Base-by-base conservation (phyloP, 2,329 filamentous ascomycete species). In the Fusarium nanum region DNA sequence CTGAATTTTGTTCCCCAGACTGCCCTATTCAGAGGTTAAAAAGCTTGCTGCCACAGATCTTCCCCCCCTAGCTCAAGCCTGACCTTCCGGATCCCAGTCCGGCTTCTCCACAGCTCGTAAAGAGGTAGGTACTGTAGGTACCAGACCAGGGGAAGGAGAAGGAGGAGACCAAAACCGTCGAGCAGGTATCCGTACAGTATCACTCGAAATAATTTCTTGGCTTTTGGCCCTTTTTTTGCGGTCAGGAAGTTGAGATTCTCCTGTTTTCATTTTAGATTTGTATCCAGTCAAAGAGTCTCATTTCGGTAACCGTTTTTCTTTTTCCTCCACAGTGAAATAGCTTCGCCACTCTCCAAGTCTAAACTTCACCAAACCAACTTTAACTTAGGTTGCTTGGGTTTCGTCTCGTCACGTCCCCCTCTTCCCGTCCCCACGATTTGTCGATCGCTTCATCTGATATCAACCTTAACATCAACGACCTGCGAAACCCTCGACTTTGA, bases 201-300 rank as follows among this genome's bases (percentile, higher is more conserved):
- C 65, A 59, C 60, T 68, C 56, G 64, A 64, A 55, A 64, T 64
- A 50, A 60, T 68, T 56, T 57, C 68, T 70, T 70, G 68, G 63
- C 68, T 45, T 52, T 66, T 45, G 47, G 28, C 60, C 56, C 44
- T 53, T 42, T 65, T 65, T 60, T 63, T 70, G 48, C 30, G 54
- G 64, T 69, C 56, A 64, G 48, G 45, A 71, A 66, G 30, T 56
- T 52, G 44, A 46, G 45, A 18, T 56, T 41, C 46, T 54, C 55
- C 55, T 71, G 42, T 48, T 56, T 37, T 54, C 44, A 56, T 47
- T 30, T 34, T 34, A 32, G 47, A 34, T 22, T 45, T n/a, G 32
- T 42, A 37, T 57, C 32, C 22, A 42, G 40, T 65, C 45, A 50
- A 34, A 34, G 25, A 40, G 49, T 32, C 44, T 58, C 46, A 56